Base-by-base conservation (phyloP, 1,139 yeast species). In the Petasospora fabianii region DNA sequence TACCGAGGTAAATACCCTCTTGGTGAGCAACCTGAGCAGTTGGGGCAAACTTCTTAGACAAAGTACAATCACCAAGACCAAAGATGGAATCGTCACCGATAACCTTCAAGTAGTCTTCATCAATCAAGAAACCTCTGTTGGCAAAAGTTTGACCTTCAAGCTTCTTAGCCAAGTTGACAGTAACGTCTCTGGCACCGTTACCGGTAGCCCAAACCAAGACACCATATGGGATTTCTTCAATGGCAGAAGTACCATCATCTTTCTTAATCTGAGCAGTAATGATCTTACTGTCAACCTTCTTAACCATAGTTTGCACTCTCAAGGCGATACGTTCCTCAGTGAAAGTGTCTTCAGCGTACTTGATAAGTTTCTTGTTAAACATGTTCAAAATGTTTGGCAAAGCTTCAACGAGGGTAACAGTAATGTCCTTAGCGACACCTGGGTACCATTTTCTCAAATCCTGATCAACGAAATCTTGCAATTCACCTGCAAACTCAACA, bases 1-100 rank as follows among this genome's bases (percentile, higher is more conserved):
- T 69, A 36, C 92, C 94, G 53, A 90, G 76, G 66, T 78, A 90
- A 48, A 73, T 72, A 58, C 96, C 97, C 66, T 88, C 92, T 70
- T 90, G 97, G 69, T 87, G 82, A 33, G 97, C 97, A 44, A 88
- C 97, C 72, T 90, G 97, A 35, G 96, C 97, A 42, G 97, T 90
- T 51, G 97, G 97, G 36, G 96, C 95, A 51, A 75, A 80, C 62
- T 88, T 88, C 52, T 94, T 84, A 45, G 77, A 76, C 65, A 81
- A 77, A 34, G 96, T 84, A 71, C 97, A 88, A 69, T 90, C 97
- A 60, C 97, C 97, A 47, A 90, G 67, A 34, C 95, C 97, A 66
- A 73, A 90, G 53, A 90, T 80, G 51, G 86, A 86, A 54, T 76
- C 75, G 34, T 92, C 75, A 58, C 97, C 97, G 56, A 85, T 77